phyloP scores from a whole-genome alignment of 805 yeast species.

The Lipomyces oligophaga region DNA sequence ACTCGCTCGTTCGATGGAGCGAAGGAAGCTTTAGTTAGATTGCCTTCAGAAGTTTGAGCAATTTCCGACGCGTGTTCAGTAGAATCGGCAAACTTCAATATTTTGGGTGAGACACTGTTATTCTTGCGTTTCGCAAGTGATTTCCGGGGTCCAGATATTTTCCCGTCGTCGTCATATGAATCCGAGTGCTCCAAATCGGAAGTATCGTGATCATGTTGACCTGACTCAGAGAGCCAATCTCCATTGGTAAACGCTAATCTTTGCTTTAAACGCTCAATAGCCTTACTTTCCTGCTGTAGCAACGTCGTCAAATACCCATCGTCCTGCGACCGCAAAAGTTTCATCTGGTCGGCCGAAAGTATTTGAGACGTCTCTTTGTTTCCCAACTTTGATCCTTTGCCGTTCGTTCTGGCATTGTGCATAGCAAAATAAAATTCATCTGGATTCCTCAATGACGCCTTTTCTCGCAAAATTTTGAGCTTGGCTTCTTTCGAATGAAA shows the following conservation, averaged over 20 bases:
- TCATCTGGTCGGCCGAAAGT: constrained; percentile 58
- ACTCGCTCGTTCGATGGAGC: constrained; percentile 25
- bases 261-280: constrained; percentile 54
- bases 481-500: constrained; percentile 57
- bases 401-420: constrained; percentile 63
- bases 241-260: constrained; percentile 32
- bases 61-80: constrained; percentile 54
- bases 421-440: constrained; percentile 97
- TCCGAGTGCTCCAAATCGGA: constrained; percentile 45
- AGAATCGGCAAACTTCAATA: constrained; percentile 78
- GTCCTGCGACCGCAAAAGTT: constrained; percentile 83
- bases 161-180: constrained; percentile 31
- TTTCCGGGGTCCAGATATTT: constrained; percentile 46
- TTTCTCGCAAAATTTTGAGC: constrained; percentile 65
- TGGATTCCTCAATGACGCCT: constrained; percentile 73
- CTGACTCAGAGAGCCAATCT: background rate
- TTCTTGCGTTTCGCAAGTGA: background rate
- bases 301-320: constrained; percentile 76
- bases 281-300: constrained; percentile 62
- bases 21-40: background rate
- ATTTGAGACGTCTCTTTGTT: constrained; percentile 50
- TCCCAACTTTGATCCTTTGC: constrained; percentile 42
- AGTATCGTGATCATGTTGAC: constrained; percentile 4
- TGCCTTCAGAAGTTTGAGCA: constrained; percentile 43
- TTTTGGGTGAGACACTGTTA: constrained; percentile 40